A percentile compares a stretch with the other conserved stretches of the same genome.
Evolutionary conservation across 2,329 filamentous ascomycete species (phyloP).

Genomic region (Pseudodiploospora longispora): DNA sequence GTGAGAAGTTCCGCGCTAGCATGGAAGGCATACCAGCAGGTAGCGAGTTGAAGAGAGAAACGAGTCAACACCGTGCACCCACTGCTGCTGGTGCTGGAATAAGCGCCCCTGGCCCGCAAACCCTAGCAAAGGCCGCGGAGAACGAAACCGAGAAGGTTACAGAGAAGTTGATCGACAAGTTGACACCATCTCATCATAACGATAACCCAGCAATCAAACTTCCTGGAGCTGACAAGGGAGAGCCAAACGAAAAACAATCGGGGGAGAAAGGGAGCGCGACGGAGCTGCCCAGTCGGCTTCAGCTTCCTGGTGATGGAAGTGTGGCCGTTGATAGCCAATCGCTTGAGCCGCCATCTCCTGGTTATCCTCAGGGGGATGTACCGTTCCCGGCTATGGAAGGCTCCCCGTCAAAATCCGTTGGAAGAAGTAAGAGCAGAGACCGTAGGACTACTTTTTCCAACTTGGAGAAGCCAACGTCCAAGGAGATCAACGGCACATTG

Average conservation of each 20-base stretch:
- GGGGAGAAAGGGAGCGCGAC: conserved; percentile 3
- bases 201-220: conserved; percentile 24
- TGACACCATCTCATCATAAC: conserved; percentile 8
- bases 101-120: conserved; percentile 32
- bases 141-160: conserved; percentile 26
- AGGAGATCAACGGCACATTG: conserved; percentile 19
- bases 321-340: conserved; percentile 13
- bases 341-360: conserved; percentile 26
- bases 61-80: conserved; percentile 19
- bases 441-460: conserved; percentile 51
- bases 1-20: conserved; percentile 64
- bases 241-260: conserved; percentile 26
- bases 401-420: conserved; percentile 22
- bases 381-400: conserved; percentile 42
- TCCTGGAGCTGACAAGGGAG: conserved; percentile 19
- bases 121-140: conserved; percentile 26
- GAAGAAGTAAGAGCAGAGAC: conserved; percentile 33
- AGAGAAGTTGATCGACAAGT: conserved; percentile 18
- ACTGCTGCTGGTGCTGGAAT: conserved; percentile 33
- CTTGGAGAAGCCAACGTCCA: conserved; percentile 38
- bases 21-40: conserved; percentile 46
- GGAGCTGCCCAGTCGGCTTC: conserved; percentile 1
- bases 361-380: conserved; percentile 33
- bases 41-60: conserved; percentile 40
- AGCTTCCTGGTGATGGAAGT: conserved; percentile 19